These are phyloP conservation scores for Dovyalis caffra DNA, from an alignment of 345 rosid species.

Conservation along the genomic window DNA sequence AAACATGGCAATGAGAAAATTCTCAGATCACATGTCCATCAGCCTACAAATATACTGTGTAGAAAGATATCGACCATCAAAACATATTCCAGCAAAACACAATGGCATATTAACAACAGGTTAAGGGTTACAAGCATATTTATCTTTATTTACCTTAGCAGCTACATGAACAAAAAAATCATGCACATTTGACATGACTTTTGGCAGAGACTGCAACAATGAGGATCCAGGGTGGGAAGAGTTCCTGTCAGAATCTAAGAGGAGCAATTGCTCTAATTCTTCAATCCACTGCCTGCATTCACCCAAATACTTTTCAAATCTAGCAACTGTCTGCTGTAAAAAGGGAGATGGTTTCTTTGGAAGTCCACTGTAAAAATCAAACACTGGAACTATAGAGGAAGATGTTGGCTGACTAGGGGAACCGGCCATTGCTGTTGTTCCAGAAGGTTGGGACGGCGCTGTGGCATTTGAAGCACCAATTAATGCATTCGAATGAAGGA, in stretches of 20 bases:
- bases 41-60: not conserved
- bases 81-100: not conserved
- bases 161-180: constrained; percentile 93
- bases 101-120: not conserved
- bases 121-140: not conserved
- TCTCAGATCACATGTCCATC: not conserved
- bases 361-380: constrained; percentile 81
- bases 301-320: constrained; percentile 82
- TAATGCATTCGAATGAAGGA: constrained; percentile 52
- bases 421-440: constrained; percentile 46
- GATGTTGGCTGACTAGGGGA: constrained; percentile 56
- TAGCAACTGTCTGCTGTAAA: constrained; percentile 69
- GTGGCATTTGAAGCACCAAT: constrained; percentile 43
- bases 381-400: constrained; percentile 52
- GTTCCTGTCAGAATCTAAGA: constrained; percentile 66
- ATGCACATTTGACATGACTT: constrained; percentile 86
- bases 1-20: not conserved
- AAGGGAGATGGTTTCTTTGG: constrained; percentile 90
- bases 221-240: constrained; percentile 49
- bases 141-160: constrained; percentile 66
- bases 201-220: constrained; percentile 79
- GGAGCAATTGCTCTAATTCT: constrained; percentile 88
- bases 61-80: not conserved
- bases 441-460: constrained; percentile 63
- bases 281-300: constrained; percentile 90